Evolutionary conservation across 176 grass and related monocot genomes (phyloP), one percentile per base, ranked within the genome.

Genomic region (Guadua angustifolia): DNA sequence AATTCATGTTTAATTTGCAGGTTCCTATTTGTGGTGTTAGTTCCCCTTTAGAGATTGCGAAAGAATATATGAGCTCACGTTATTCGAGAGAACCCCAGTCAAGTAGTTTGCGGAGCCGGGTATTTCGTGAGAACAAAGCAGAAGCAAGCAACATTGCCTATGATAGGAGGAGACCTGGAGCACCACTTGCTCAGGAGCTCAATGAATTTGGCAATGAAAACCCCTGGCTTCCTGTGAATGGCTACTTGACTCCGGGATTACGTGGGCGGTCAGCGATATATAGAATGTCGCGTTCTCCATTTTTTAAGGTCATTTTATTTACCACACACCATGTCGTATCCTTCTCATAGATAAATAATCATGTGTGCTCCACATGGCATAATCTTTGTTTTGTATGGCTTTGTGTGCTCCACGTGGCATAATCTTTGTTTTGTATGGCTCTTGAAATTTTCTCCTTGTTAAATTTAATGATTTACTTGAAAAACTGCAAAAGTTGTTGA

Each of bases 21-120:
- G 73, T 81, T 83, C 61, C 44, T 56, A 32, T 42, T 42, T 67
- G 35, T 71, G 59, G 72, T 87, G 53, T 58, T 87, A 81, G 35
- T 58, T 88, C 82, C n/a, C 93, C 93, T 44, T 36, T 79, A 38
- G 90, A 95, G 42, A 82, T 95, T 35, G 93, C 90, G 1, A 95
- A 92, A 69, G 79, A 89, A 84, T 90, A 84, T 79, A 95, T 95
- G 93, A 85, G 71, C 81, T 81, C 88, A 51, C 86, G 71, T 44
- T 73, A 75, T 88, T 80, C 18, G 2, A 88, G 50, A 68, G 85
- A 82, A 67, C 74, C 75, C 59, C 85, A 70, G 52, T 58, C 83
- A 5, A 77, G 59, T 78, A 86, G 65, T 78, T 57, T 88, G 65
- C 50, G 55, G 61, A 92, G 79, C 16, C 88, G 66, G 64, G 40